Evolutionary conservation across 2,329 filamentous ascomycete genomes (phyloP).

Genomic region (Microdochium nivale): DNA sequence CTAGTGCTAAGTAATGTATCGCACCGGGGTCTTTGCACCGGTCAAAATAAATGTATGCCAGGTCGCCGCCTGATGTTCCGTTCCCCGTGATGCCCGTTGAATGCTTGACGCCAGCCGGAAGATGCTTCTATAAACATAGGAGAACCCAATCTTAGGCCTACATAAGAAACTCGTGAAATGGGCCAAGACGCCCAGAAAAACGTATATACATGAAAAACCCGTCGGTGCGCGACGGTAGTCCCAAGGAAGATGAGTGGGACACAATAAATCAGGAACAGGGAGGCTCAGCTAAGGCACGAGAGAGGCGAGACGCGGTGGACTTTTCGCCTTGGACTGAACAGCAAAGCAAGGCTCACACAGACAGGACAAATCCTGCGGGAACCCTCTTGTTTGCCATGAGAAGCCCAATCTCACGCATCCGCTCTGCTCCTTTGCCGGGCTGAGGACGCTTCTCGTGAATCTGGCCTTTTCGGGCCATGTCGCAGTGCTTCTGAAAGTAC

Average conservation of each 20-base stretch:
- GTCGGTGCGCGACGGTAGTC: no score
- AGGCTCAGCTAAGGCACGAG: background rate
- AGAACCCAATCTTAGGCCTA: background rate
- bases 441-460: conserved; percentile 56
- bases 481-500: conserved; percentile 77
- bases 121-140: background rate
- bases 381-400: conserved; percentile 76
- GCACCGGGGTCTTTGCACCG: conserved; percentile 1
- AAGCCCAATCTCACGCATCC: conserved; percentile 87
- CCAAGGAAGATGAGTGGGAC: no score
- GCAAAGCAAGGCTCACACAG: conserved; percentile 39
- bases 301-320: background rate
- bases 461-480: conserved; percentile 65
- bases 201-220: conserved; percentile 9
- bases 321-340: background rate
- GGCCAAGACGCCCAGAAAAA: conserved; percentile 5
- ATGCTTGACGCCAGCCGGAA: conserved; percentile 2
- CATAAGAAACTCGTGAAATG: conserved; percentile 1
- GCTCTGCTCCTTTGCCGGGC: conserved; percentile 81
- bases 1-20: background rate
- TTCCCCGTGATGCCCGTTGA: conserved; percentile 6
- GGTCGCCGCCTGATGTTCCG: conserved; percentile 6
- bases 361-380: conserved; percentile 69
- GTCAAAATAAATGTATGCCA: conserved; percentile 5
- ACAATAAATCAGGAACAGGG: background rate